Conservation (phyloP, 495 filamentous ascomycete species). For the Aspergillus ostianus region DNA sequence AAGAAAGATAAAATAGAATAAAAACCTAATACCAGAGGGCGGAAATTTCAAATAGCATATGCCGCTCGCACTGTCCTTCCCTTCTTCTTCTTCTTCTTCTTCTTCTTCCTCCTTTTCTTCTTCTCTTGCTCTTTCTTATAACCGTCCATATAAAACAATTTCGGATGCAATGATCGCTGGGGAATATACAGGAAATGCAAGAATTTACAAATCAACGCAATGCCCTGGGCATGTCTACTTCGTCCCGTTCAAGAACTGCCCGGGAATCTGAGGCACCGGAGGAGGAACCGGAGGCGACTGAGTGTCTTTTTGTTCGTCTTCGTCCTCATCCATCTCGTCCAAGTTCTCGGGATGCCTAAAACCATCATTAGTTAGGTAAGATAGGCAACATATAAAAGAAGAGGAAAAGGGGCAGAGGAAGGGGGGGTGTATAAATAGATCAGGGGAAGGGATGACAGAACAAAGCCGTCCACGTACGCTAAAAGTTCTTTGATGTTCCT, state of each 20-base stretch:
- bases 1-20: too few relatives aligned
- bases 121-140: background rate
- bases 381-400: background rate
- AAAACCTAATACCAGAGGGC: too few relatives aligned
- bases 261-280: slow-evolving; percentile 37
- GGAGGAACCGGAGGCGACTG: slow-evolving; percentile 21
- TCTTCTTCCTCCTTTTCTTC: too few relatives aligned
- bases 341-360: slow-evolving; percentile 47
- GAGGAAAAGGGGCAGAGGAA: slow-evolving; percentile 1
- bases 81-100: too few relatives aligned
- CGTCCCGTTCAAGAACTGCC: slow-evolving; percentile 23
- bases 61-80: background rate
- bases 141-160: background rate
- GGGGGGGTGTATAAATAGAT: background rate
- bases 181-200: slow-evolving; percentile 24
- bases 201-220: background rate
- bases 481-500: slow-evolving; percentile 86
- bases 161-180: slow-evolving; percentile 16
- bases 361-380: slow-evolving; percentile 2
- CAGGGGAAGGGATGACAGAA: background rate
- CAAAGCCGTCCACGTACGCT: slow-evolving; percentile 53
- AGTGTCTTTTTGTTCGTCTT: slow-evolving; percentile 33
- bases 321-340: slow-evolving; percentile 54
- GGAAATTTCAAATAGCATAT: background rate
- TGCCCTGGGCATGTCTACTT: slow-evolving; percentile 3